These are phyloP conservation scores for Colletotrichum liriopes DNA, from an alignment of 2,329 filamentous ascomycete species.

Conservation along the genomic window DNA sequence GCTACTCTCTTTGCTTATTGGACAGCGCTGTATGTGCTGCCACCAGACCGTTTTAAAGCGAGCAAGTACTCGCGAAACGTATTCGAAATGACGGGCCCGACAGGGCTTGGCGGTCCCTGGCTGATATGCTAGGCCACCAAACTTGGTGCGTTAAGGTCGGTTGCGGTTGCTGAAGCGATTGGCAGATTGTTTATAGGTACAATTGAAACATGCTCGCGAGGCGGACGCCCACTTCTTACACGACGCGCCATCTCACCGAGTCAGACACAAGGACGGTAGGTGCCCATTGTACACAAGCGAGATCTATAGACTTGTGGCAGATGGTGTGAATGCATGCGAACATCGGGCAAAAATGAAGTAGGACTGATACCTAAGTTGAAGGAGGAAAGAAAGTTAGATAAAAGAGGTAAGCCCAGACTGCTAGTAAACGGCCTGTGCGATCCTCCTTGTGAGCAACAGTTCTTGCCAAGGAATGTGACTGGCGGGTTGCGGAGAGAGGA, in stretches of 20 bases:
- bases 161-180: slow-evolving; percentile 34
- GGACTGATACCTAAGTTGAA: slow-evolving; percentile 14
- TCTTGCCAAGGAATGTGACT: slow-evolving; percentile 30
- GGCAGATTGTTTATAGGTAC: slow-evolving; percentile 7
- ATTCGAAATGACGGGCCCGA: slow-evolving; percentile 12
- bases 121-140: slow-evolving; percentile 9
- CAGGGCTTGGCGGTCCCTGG: slow-evolving; percentile 27
- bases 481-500: neutral
- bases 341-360: neutral
- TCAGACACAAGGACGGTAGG: neutral
- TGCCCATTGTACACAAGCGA: neutral
- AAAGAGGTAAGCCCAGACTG: slow-evolving; percentile 10
- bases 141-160: neutral
- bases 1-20: neutral
- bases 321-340: neutral
- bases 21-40: no score
- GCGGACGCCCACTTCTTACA: slow-evolving; percentile 1
- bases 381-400: slow-evolving; percentile 11
- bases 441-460: slow-evolving; percentile 2
- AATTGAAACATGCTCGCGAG: slow-evolving; percentile 23
- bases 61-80: slow-evolving; percentile 21
- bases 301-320: neutral
- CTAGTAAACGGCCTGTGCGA: slow-evolving; percentile 3
- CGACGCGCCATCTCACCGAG: slow-evolving; percentile 7
- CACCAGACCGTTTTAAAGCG: no score